A percentile compares a stretch with the other conserved stretches of the same genome.
Conservation (phyloP, 257 asterid species). For the Orobanche coerulescens region DNA sequence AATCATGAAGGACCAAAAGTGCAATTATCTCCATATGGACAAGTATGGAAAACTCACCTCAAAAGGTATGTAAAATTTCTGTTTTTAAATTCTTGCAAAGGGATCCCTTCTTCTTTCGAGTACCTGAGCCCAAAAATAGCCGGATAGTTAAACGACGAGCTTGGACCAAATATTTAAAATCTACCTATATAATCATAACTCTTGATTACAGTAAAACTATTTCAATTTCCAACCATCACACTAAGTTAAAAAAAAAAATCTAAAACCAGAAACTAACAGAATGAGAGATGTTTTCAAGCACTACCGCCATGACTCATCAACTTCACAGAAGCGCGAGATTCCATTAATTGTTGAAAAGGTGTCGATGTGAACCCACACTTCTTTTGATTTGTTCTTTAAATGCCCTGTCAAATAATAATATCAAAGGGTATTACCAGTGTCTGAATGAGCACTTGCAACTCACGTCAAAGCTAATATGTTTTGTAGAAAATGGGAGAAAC, state of each 20-base stretch:
- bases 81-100: constrained; percentile 39
- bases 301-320: constrained; percentile 72
- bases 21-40: background rate
- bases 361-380: constrained; percentile 78
- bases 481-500: constrained; percentile 3
- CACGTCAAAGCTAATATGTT: background rate
- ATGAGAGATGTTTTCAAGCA: background rate
- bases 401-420: constrained; percentile 41
- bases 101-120: constrained; percentile 86
- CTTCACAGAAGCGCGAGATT: constrained; percentile 86
- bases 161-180: constrained; percentile 3
- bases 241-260: constrained; percentile 13
- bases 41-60: constrained; percentile 43
- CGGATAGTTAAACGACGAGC: background rate
- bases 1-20: background rate
- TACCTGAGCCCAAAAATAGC: constrained; percentile 43
- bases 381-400: constrained; percentile 38
- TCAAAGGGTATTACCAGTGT: background rate
- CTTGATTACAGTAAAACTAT: background rate
- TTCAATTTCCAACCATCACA: constrained; percentile 7
- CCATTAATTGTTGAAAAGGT: constrained; percentile 91
- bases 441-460: background rate
- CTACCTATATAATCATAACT: background rate
- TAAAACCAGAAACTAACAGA: background rate
- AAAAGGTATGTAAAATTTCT: constrained; percentile 71